phyloP scores from a whole-genome alignment of 306 rosid genomes.

The Mimosa pudica region DNA sequence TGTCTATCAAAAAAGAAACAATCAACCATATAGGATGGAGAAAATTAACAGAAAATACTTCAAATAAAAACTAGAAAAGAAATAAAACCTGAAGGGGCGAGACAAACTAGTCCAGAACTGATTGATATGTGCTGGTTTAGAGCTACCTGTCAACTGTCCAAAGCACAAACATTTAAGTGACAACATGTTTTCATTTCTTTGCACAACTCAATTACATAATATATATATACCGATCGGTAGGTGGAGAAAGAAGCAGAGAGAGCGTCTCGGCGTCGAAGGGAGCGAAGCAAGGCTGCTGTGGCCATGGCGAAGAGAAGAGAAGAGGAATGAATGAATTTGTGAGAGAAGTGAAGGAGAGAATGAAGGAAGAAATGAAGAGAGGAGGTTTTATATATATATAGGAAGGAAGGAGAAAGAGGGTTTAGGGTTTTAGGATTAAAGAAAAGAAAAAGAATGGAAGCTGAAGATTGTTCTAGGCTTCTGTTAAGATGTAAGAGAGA shows the following conservation, averaged over 20 bases:
- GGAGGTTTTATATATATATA: too few species aligned
- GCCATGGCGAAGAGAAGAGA: not conserved
- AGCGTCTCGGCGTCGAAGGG: not conserved
- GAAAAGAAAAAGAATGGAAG: not conserved
- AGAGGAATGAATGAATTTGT: not conserved
- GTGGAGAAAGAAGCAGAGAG: not conserved
- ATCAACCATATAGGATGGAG: not conserved
- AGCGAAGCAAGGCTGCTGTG: not conserved
- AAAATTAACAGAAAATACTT: not conserved
- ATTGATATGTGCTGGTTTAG: not conserved
- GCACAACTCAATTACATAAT: not conserved
- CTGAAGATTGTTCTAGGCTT: not conserved
- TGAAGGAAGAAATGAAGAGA: not conserved
- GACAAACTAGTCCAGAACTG: conserved; percentile 3
- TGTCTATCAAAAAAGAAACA: not conserved
- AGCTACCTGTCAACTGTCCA: not conserved
- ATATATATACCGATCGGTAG: not conserved
- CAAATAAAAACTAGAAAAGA: not conserved
- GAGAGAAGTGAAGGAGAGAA: not conserved
- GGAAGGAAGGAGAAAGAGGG: not conserved
- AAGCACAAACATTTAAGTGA: not conserved
- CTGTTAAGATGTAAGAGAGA: too few species aligned
- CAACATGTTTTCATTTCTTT: too few species aligned
- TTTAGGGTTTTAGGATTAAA: not conserved
- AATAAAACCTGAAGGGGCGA: not conserved